Percentiles rank a stretch among this genome's conserved stretches.
Conservation (phyloP, 163 green algal genomes). For the Chlamydomonas reinhardtii region DNA sequence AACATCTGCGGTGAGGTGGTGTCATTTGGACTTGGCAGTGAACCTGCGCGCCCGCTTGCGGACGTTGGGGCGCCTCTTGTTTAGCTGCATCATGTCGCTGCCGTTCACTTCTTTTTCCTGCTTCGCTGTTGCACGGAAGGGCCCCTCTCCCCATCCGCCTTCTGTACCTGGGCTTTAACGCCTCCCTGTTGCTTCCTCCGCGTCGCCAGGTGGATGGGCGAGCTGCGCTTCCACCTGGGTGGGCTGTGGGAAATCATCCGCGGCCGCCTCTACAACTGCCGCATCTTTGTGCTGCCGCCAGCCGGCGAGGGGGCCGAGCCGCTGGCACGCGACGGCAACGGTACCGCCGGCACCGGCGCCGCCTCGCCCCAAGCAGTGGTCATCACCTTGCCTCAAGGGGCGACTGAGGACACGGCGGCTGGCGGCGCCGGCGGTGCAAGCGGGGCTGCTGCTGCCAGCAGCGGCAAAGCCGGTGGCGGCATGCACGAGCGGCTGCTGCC, state of each 20-base stretch:
- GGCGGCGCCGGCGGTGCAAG: background rate
- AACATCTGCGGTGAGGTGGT: constrained; percentile 50
- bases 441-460: no score
- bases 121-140: no score
- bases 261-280: constrained; percentile 40
- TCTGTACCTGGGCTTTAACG: background rate
- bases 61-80: no score
- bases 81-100: no score
- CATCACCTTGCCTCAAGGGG: background rate
- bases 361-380: no score
- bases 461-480: background rate
- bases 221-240: constrained; percentile 52
- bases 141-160: no score
- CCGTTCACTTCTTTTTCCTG: no score
- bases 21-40: no score
- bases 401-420: background rate
- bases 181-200: background rate
- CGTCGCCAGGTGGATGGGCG: constrained; percentile 53
- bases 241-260: constrained; percentile 50
- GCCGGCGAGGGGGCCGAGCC: background rate
- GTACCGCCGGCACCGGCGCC: background rate
- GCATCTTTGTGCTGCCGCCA: constrained; percentile 44
- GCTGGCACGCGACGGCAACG: background rate
- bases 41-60: no score
- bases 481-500: constrained; percentile 7